These are phyloP conservation scores for Vigna reflexopilosa DNA, from an alignment of 306 rosid genomes.

Conservation along the genomic window DNA sequence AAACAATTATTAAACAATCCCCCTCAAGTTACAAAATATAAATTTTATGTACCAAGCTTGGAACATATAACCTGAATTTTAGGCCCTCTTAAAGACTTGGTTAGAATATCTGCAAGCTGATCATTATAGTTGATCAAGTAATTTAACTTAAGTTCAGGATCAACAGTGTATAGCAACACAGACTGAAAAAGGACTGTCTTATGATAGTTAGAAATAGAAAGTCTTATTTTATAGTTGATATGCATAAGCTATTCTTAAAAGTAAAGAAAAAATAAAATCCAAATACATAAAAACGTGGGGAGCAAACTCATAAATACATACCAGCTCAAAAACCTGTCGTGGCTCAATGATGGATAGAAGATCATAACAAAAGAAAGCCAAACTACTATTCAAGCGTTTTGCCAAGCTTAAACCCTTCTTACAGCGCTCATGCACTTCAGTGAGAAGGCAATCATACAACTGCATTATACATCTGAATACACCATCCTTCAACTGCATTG, in stretches of 20 bases:
- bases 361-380: constrained; percentile 98
- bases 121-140: too few species aligned
- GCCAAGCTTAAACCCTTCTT: constrained; percentile 97
- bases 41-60: too few species aligned
- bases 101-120: too few species aligned
- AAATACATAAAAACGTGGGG: constrained; percentile 11
- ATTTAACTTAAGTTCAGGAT: neutral
- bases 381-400: constrained; percentile 94
- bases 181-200: neutral
- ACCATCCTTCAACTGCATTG: constrained; percentile 98
- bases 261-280: neutral
- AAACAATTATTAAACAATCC: too few species aligned
- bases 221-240: constrained; percentile 12
- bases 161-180: neutral
- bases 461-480: constrained; percentile 98
- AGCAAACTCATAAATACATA: constrained; percentile 45
- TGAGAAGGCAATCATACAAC: constrained; percentile 96
- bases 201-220: neutral
- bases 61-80: too few species aligned
- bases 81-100: too few species aligned
- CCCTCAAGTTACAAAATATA: too few species aligned
- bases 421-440: constrained; percentile 99
- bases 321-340: constrained; percentile 98
- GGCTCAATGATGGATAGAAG: constrained; percentile 94
- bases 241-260: constrained; percentile 3